Percentiles rank a stretch among this genome's conserved stretches.
These are phyloP conservation scores for Mitragyna speciosa DNA, from an alignment of 257 asterid species.

Conservation along the genomic window DNA sequence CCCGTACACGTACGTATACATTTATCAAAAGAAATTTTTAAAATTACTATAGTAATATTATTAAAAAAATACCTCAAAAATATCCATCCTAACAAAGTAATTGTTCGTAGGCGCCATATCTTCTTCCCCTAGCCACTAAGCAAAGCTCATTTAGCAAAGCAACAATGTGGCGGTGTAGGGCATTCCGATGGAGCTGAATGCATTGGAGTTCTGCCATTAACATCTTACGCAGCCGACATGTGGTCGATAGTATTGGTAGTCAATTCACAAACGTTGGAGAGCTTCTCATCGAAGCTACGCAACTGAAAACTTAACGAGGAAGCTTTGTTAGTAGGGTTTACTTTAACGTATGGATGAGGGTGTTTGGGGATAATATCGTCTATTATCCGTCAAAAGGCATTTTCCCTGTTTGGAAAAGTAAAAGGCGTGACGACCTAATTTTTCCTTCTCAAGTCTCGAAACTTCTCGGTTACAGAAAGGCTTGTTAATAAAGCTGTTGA, in stretches of 20 bases:
- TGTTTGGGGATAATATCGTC: slow-evolving; percentile 8
- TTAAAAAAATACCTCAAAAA: no score
- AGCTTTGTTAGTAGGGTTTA: slow-evolving; percentile 55
- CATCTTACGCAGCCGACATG: slow-evolving; percentile 38
- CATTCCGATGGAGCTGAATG: neutral
- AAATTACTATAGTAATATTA: no score
- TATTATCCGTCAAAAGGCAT: neutral
- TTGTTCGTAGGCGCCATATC: no score
- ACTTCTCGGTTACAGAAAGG: no score
- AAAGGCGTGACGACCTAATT: neutral
- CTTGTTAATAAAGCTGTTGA: no score
- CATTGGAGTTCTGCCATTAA: neutral
- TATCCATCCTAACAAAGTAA: no score
- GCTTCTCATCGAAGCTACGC: slow-evolving; percentile 56
- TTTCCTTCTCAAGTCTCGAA: neutral
- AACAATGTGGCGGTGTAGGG: no score
- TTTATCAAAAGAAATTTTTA: no score
- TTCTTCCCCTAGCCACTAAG: no score
- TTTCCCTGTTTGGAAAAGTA: neutral
- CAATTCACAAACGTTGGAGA: slow-evolving; percentile 24
- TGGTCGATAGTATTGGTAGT: slow-evolving; percentile 32
- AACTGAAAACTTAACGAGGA: slow-evolving; percentile 44
- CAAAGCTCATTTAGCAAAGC: no score
- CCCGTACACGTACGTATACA: no score
- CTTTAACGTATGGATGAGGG: slow-evolving; percentile 43